Evolutionary conservation across 2,329 filamentous ascomycete genomes (phyloP).

Genomic region (Acrocalymma vagum): DNA sequence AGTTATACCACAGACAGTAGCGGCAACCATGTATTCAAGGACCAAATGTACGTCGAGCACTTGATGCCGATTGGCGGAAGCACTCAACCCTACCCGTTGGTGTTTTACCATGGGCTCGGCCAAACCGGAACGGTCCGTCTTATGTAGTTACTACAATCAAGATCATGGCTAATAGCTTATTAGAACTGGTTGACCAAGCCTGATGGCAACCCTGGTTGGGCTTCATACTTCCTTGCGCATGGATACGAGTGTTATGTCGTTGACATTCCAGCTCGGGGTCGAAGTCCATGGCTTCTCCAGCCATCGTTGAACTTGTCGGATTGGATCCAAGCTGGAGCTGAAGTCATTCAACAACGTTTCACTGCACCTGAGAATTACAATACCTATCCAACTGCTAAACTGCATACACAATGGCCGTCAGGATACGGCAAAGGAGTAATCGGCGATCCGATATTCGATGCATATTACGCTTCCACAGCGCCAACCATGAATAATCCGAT

Average conservation of each 20-base stretch:
- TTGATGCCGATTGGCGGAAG: slow-evolving; percentile 8
- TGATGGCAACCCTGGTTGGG: slow-evolving; percentile 58
- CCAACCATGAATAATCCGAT: background rate
- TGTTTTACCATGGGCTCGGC: slow-evolving; percentile 7
- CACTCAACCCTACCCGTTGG: slow-evolving; percentile 6
- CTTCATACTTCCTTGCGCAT: slow-evolving; percentile 54
- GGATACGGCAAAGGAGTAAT: slow-evolving; percentile 29
- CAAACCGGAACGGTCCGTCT: slow-evolving; percentile 8
- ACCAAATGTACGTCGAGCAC: slow-evolving; percentile 34
- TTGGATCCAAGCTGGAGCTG: no score
- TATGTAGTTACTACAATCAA: background rate
- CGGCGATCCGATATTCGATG: slow-evolving; percentile 57
- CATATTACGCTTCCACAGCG: slow-evolving; percentile 49
- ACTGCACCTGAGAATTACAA: slow-evolving; percentile 20
- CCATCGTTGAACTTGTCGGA: no score
- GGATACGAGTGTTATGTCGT: slow-evolving; percentile 59
- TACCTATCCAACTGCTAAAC: slow-evolving; percentile 20
- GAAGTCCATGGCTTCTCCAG: slow-evolving; percentile 54
- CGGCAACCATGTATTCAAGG: slow-evolving; percentile 19
- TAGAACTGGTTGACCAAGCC: no score
- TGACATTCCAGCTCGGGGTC: slow-evolving; percentile 56
- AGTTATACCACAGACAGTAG: slow-evolving; percentile 18
- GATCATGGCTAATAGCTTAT: background rate
- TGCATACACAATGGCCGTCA: slow-evolving; percentile 49
- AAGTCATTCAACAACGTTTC: slow-evolving; percentile 23